Evolutionary conservation across 148 eudicot genomes (phyloP), one percentile per base, ranked within the genome.

Genomic region (Dysphania ambrosioides): DNA sequence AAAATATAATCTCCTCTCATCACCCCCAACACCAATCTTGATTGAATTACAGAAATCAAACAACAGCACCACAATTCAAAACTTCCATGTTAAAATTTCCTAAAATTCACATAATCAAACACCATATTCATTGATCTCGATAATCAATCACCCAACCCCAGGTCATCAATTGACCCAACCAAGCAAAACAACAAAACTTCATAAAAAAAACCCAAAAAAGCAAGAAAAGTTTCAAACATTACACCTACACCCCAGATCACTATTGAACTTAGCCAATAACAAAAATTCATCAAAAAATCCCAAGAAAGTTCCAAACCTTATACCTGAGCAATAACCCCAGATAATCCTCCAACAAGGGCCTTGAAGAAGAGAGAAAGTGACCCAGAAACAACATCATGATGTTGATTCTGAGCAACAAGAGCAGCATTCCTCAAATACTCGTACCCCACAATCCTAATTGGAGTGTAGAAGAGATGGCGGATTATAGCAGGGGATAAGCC

Each of bases 241-340:
- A n/a, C 30, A 10, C 29, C 16, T 2, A 23, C n/a, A 68, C 6
- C 35, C 6, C 57, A 42, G 23, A 68, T 68, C 36, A 15, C 6
- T 2, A 42, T 9, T 24, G 19, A 67, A 27, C 47, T 13, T 12
- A 41, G 15, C 44, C 24, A 42, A 27, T 15, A 10, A 12, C 6
- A 0, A 38, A 23, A 36, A 27, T 66, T 40, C 3, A n/a, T 11
- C 5, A 18, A 41, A 66, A 40, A 23, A 38, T 6, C 1, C 2
- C 15, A 27, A 60, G 34, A 60, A 60, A 29, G 65, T 29, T 27
- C 30, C 4, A 29, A 29, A 13, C 51, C 2, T 34, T 23, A 70
- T 81, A 93, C 98, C 97, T 93, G 97, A 72, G 98, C 98, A 78
- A 89, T 63, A 32, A 83, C 91, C 41, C 98, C 98, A 38, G 98